Conservation (phyloP, 768 basidiomycete genomes). For the Phylloporus sp. region DNA sequence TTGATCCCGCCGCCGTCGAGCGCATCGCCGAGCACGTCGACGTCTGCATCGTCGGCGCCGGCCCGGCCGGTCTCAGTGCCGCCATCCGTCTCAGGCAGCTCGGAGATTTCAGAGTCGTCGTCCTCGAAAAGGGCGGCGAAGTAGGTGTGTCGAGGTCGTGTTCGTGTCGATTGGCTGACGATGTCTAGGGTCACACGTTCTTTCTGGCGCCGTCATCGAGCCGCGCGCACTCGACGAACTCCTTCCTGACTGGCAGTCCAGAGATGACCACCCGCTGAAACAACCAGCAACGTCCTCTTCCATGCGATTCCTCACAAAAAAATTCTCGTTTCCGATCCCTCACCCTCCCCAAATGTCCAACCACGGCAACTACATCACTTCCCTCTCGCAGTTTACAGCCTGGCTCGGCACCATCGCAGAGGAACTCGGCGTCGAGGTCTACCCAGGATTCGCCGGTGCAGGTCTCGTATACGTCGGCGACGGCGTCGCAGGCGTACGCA, state of each 20-base stretch:
- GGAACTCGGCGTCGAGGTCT: constrained; percentile 85
- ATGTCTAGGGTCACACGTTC: constrained; percentile 76
- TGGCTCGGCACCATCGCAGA: constrained; percentile 91
- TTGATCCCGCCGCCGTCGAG: constrained; percentile 62
- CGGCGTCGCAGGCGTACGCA: constrained; percentile 61
- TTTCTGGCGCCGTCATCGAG: constrained; percentile 94
- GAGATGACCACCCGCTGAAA: constrained; percentile 68
- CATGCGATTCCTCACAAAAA: constrained; percentile 83
- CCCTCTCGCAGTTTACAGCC: constrained; percentile 80
- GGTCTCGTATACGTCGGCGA: constrained; percentile 59
- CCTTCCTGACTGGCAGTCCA: constrained; percentile 74
- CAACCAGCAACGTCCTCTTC: constrained; percentile 71
- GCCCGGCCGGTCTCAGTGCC: constrained; percentile 93
- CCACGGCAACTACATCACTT: constrained; percentile 88
- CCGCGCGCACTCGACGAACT: constrained; percentile 88
- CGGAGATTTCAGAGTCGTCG: constrained; percentile 80
- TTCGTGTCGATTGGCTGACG: neutral
- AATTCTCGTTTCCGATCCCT: constrained; percentile 70
- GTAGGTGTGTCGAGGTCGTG: constrained; percentile 54
- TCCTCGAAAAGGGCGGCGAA: constrained; percentile 93
- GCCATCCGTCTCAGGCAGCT: constrained; percentile 95
- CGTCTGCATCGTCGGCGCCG: constrained; percentile 94
- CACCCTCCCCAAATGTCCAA: constrained; percentile 98
- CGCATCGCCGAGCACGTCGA: constrained; percentile 90
- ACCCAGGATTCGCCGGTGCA: constrained; percentile 95